Percentiles rank a stretch among this genome's conserved stretches.
phyloP scores from a whole-genome alignment of 148 eudicot genomes.

The Chenopodium formosanum region DNA sequence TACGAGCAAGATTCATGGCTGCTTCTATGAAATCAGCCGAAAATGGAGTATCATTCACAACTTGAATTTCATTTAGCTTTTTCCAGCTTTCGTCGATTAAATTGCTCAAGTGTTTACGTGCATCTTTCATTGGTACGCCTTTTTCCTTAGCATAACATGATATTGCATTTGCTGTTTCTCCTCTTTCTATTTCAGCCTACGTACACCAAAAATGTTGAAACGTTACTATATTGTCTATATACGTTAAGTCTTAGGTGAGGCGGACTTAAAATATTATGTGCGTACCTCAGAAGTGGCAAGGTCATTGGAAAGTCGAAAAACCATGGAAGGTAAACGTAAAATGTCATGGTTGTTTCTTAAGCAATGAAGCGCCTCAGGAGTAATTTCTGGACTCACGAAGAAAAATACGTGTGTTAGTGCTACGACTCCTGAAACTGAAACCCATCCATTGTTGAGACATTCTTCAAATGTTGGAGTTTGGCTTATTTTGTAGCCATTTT shows the following conservation, averaged over 20 bases:
- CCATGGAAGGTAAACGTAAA: not conserved
- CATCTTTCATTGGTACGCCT: slow-evolving; percentile 25
- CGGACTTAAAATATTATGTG: too few species aligned
- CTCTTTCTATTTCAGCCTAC: slow-evolving; percentile 35
- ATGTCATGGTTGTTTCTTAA: slow-evolving; percentile 22
- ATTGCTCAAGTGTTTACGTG: slow-evolving; percentile 22
- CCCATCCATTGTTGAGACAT: slow-evolving; percentile 25
- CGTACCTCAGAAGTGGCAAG: slow-evolving; percentile 26
- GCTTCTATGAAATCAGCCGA: slow-evolving; percentile 16
- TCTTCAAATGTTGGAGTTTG: slow-evolving; percentile 16
- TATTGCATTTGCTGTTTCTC: slow-evolving; percentile 35
- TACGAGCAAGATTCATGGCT: slow-evolving; percentile 31
- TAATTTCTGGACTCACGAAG: slow-evolving; percentile 9
- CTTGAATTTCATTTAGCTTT: slow-evolving; percentile 25
- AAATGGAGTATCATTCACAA: slow-evolving; percentile 10
- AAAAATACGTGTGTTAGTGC: slow-evolving; percentile 26
- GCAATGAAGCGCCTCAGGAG: slow-evolving; percentile 9
- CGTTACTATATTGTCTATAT: too few species aligned
- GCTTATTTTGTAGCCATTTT: slow-evolving; percentile 15
- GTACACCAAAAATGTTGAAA: not conserved
- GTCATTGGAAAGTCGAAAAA: slow-evolving; percentile 29
- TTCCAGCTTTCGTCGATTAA: slow-evolving; percentile 35
- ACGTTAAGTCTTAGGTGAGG: too few species aligned
- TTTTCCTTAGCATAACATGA: slow-evolving; percentile 27
- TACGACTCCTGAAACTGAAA: slow-evolving; percentile 22